phyloP scores from a whole-genome alignment of 768 basidiomycete species.

The Dioszegia crocea region DNA sequence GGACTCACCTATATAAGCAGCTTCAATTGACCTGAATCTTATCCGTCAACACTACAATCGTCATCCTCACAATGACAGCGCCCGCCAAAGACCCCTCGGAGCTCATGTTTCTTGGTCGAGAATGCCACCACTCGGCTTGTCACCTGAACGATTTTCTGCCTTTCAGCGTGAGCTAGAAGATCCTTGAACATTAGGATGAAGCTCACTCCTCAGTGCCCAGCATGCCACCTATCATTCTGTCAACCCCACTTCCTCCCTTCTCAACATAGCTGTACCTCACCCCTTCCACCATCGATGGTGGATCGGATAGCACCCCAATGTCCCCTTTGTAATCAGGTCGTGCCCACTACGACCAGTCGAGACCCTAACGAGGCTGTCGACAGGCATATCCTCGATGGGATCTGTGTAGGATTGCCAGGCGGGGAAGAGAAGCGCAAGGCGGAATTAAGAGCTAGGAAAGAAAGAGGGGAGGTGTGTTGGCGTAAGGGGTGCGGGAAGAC shows the following conservation, averaged over 20 bases:
- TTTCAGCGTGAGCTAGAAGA: constrained; percentile 34
- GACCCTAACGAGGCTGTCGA: constrained; percentile 45
- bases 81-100: constrained; percentile 21
- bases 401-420: constrained; percentile 35
- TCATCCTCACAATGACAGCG: neutral
- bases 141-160: constrained; percentile 48
- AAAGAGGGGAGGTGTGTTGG: constrained; percentile 46
- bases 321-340: constrained; percentile 41
- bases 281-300: constrained; percentile 38
- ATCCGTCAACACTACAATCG: neutral
- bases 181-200: neutral
- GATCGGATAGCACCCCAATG: constrained; percentile 47
- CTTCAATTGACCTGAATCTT: neutral
- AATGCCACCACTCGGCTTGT: constrained; percentile 47
- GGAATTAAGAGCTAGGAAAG: constrained; percentile 40
- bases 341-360: constrained; percentile 21
- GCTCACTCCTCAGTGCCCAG: constrained; percentile 40
- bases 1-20: too few species aligned
- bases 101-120: constrained; percentile 46
- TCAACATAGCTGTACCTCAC: constrained; percentile 39
- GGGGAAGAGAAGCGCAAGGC: constrained; percentile 36
- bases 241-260: constrained; percentile 47
- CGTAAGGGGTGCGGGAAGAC: constrained; percentile 40
- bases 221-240: constrained; percentile 46
- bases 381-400: constrained; percentile 34